Conservation (phyloP, 148 eudicot species). For the Rhododendron kiyosumense region DNA sequence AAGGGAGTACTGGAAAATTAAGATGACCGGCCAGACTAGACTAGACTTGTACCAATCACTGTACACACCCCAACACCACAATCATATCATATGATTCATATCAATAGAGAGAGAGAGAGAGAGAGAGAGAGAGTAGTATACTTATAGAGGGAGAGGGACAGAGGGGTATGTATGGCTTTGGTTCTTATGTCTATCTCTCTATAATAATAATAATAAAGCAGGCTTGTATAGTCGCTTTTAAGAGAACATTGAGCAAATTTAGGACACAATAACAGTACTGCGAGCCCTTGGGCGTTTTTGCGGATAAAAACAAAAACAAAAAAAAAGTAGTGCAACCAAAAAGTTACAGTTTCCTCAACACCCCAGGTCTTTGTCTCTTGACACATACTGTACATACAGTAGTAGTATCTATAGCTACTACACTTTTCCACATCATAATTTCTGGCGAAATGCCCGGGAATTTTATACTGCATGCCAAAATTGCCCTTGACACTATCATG, state of each 20-base stretch:
- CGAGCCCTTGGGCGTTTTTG: too few relatives aligned
- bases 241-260: background rate
- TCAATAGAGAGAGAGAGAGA: background rate
- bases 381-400: background rate
- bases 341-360: constrained; percentile 1
- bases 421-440: background rate
- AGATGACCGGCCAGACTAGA: background rate
- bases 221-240: background rate
- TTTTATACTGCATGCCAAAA: background rate
- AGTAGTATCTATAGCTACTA: background rate
- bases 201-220: too few relatives aligned
- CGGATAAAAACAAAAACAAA: too few relatives aligned
- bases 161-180: background rate
- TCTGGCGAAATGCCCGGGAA: constrained; percentile 8
- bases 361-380: background rate
- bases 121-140: background rate
- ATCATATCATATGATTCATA: background rate
- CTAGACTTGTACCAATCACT: background rate
- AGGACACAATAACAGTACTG: background rate
- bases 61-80: background rate
- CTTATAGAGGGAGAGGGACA: background rate
- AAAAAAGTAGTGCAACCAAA: too few relatives aligned
- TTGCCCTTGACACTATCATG: background rate
- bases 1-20: background rate
- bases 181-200: background rate